Evolutionary conservation across 225 moss, liverwort and hornwort genomes (phyloP), one percentile per base, ranked within the genome.

Genomic region (Pleurozium schreberi): DNA sequence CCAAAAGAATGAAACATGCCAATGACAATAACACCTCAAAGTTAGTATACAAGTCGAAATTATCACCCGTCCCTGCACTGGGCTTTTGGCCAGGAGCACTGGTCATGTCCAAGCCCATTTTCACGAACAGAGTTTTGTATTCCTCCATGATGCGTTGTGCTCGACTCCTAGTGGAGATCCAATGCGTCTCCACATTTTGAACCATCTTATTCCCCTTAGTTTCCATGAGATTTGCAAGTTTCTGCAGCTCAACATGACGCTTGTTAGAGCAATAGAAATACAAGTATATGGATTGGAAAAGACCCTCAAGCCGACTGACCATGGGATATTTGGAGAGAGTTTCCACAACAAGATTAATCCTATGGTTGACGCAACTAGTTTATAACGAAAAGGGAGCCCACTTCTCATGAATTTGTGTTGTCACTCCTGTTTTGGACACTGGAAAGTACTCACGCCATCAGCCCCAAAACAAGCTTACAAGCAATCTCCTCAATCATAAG

Each of bases 161-260:
- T 42, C 0, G 14, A 26, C 8, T 70, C 26, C 4, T 40, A 5
- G 42, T 70, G 7, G 4, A 70, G 0, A 70, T 42, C 26, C 8
- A 22, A 0, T 1, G 2, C 6, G 1, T 70, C 1, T 70, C 42
- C 5, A 70, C 1, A 1, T 70, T 70, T 2, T 4, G 0, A 1
- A 42, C 2, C 14, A 70, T 26, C 9, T 70, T 42, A 38, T 26
- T 26, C 0, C 25, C 26, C 8, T 42, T 70, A 70, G 26, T 70
- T 40, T 70, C 42, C 5, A 42, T 70, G 25, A 70, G 14, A 14
- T 26, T 42, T 14, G 42, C 6, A 3, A 70, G 7, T 13, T 42
- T 70, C 1, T n/a, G 7, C 2, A 68, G 7, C 25, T 59, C 25
- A 59, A 11, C 25, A 59, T 59, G 59, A 14, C 53, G 53, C 16